phyloP scores from a whole-genome alignment of 2,329 filamentous ascomycete species.

The Malbranchea cinnamomea region DNA sequence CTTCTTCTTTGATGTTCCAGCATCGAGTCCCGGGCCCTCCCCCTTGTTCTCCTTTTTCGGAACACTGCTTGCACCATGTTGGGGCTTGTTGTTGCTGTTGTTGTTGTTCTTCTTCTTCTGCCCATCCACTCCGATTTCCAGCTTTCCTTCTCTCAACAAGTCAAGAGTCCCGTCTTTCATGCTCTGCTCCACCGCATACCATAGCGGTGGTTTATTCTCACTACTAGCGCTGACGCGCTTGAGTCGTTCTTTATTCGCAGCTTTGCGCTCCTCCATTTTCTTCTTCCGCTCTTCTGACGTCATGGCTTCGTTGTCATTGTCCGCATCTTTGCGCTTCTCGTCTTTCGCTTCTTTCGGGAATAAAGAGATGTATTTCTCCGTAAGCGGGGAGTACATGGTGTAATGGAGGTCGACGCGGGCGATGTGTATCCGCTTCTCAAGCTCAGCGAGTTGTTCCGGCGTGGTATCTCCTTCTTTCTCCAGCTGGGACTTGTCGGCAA shows the following conservation, averaged over 20 bases:
- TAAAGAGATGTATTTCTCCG: slow-evolving; percentile 43
- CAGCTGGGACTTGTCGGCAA: slow-evolving; percentile 25
- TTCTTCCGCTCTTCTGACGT: slow-evolving; percentile 7
- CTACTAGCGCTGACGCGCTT: slow-evolving; percentile 10
- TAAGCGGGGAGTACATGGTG: slow-evolving; percentile 45
- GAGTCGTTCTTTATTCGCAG: slow-evolving; percentile 11
- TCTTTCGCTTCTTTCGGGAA: slow-evolving; percentile 28
- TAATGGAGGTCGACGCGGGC: slow-evolving; percentile 48
- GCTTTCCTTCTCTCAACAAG: slow-evolving; percentile 26
- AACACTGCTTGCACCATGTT: too few relatives aligned
- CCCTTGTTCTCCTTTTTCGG: slow-evolving; percentile 2
- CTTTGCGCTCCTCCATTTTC: slow-evolving; percentile 9
- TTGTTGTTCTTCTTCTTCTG: slow-evolving; percentile 10
- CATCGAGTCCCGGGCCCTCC: background rate
- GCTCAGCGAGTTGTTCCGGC: slow-evolving; percentile 13
- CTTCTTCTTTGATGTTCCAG: background rate
- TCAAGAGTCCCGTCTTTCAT: slow-evolving; percentile 30
- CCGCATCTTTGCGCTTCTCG: slow-evolving; percentile 12
- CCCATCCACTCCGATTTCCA: slow-evolving; percentile 15
- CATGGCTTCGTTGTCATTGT: slow-evolving; percentile 3
- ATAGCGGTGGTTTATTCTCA: slow-evolving; percentile 26
- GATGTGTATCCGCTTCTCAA: slow-evolving; percentile 28
- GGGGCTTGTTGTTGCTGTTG: too few relatives aligned
- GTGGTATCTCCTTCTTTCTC: slow-evolving; percentile 11
- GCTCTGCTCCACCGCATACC: slow-evolving; percentile 29